phyloP scores from a whole-genome alignment of 176 grass and related monocot species.

The Ampelocalamus luodianensis region DNA sequence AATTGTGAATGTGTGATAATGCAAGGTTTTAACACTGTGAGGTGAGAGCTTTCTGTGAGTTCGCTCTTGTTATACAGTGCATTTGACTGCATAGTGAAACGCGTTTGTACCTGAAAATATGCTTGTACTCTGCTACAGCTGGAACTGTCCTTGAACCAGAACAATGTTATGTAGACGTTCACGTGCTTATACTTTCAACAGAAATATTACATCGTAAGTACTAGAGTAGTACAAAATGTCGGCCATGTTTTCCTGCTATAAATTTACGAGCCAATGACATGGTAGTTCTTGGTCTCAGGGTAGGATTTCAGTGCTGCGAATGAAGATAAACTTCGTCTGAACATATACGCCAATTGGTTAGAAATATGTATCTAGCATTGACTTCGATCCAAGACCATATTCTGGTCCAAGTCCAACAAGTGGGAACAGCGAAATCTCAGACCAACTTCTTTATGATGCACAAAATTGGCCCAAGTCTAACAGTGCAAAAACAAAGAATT shows the following conservation, averaged over 20 bases:
- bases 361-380: not conserved
- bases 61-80: not conserved
- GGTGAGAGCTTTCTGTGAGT: not conserved
- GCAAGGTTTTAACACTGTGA: not conserved
- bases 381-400: not conserved
- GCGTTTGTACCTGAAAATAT: not conserved
- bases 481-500: not conserved
- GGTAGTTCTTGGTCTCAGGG: not conserved
- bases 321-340: not conserved
- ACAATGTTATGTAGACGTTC: constrained; percentile 5
- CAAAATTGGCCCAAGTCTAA: not conserved
- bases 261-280: not conserved
- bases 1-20: not conserved
- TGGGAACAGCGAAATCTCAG: not conserved
- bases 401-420: not conserved
- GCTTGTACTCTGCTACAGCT: not conserved
- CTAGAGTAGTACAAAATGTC: not conserved
- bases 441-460: not conserved
- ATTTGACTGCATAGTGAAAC: not conserved
- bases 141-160: not conserved
- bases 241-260: not conserved
- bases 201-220: not conserved
- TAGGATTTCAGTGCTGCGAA: not conserved
- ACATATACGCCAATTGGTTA: not conserved
- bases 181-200: not conserved